Evolutionary conservation across 2,329 filamentous ascomycete species (phyloP).

Genomic region (Niveomyces coronatus): DNA sequence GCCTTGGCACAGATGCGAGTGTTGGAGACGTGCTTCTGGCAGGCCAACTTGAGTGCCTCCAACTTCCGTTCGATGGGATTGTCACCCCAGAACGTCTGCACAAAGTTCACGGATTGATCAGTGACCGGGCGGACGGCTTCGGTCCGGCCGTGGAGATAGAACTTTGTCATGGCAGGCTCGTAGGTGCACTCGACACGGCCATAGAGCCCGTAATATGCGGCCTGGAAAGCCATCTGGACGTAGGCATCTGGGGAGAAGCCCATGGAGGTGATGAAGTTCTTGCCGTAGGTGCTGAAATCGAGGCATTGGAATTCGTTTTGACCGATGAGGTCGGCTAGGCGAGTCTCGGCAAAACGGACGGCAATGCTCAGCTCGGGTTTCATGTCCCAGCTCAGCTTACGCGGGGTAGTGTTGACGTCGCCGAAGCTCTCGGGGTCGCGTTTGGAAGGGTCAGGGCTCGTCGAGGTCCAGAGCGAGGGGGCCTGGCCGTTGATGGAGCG

Average conservation of each 20-base stretch:
- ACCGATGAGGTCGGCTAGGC: conserved; percentile 85
- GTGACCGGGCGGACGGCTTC: conserved; percentile 87
- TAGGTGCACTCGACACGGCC: conserved; percentile 91
- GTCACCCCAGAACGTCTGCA: conserved; percentile 91
- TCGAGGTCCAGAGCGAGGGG: conserved; percentile 82
- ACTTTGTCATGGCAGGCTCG: conserved; percentile 96
- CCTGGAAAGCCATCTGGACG: conserved; percentile 98
- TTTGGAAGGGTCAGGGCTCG: conserved; percentile 85
- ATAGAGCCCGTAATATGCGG: conserved; percentile 94
- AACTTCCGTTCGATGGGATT: conserved; percentile 75
- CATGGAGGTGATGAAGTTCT: conserved; percentile 96
- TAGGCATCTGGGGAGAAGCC: conserved; percentile 96
- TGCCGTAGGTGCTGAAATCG: conserved; percentile 82
- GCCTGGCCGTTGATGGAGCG: conserved; percentile 91
- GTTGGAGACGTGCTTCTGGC: conserved; percentile 66
- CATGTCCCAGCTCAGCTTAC: conserved; percentile 98
- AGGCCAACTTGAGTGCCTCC: conserved; percentile 73
- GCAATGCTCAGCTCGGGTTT: conserved; percentile 82
- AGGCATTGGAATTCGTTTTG: conserved; percentile 94
- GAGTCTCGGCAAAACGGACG: conserved; percentile 87
- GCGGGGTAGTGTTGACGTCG: conserved; percentile 84
- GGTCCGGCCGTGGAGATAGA: conserved; percentile 84
- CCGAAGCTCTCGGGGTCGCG: conserved; percentile 85
- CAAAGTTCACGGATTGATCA: conserved; percentile 73
- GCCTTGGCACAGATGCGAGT: conserved; percentile 84